A percentile compares a stretch with the other conserved stretches of the same genome.
Conservation (phyloP, 257 asterid species). For the Gynochthodes officinalis region DNA sequence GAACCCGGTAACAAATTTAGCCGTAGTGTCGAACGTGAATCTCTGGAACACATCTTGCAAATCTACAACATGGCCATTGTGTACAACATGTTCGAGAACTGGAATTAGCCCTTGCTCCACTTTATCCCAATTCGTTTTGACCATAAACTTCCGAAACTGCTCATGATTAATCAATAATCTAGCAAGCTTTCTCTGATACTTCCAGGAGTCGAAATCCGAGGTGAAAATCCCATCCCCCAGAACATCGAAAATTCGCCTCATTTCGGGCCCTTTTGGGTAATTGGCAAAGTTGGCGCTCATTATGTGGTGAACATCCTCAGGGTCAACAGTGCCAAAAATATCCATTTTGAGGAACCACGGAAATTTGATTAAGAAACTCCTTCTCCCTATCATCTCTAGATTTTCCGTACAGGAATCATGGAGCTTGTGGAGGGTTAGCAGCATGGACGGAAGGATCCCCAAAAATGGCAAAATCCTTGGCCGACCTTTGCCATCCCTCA, state of each 20-base stretch:
- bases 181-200: conserved; percentile 42
- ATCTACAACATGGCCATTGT: conserved; percentile 29
- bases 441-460: conserved; percentile 4
- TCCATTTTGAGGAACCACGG: conserved; percentile 50
- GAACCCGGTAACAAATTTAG: conserved; percentile 43
- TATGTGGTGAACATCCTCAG: conserved; percentile 47
- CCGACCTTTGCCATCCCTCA: not conserved
- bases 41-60: conserved; percentile 58
- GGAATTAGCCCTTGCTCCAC: conserved; percentile 41
- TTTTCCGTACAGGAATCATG: not conserved
- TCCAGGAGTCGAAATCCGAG: conserved; percentile 46
- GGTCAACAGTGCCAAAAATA: conserved; percentile 40
- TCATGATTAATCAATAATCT: conserved; percentile 43
- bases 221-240: conserved; percentile 58
- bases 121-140: conserved; percentile 41
- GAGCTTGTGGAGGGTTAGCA: not conserved
- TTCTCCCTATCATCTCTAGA: not conserved
- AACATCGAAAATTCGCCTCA: conserved; percentile 44
- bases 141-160: conserved; percentile 36
- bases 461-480: not conserved
- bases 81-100: conserved; percentile 38
- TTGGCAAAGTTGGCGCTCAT: conserved; percentile 53
- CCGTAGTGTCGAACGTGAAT: conserved; percentile 57
- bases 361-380: conserved; percentile 33
- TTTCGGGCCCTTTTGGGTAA: conserved; percentile 46